phyloP scores from a whole-genome alignment of 352 stramenopile genomes.

The Pythium dissimile region DNA sequence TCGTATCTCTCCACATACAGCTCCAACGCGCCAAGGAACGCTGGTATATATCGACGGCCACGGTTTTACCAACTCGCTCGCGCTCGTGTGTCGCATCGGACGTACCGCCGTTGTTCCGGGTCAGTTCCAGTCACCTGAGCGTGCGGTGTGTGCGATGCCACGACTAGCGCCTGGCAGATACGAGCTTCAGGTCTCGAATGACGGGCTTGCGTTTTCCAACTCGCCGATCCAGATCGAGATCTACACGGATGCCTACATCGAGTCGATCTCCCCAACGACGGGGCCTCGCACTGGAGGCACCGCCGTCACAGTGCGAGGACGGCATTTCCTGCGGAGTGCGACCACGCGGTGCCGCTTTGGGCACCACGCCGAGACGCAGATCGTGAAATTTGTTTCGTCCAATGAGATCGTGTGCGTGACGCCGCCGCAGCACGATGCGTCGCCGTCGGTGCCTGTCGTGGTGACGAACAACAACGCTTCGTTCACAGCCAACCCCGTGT shows the following conservation, averaged over 20 bases:
- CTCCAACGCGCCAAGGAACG: slow-evolving; percentile 42
- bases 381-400: slow-evolving; percentile 65
- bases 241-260: slow-evolving; percentile 71
- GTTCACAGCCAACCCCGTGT: slow-evolving; percentile 60
- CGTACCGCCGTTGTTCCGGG: slow-evolving; percentile 31
- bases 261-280: slow-evolving; percentile 58
- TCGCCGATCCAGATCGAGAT: slow-evolving; percentile 56
- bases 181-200: slow-evolving; percentile 76
- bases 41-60: slow-evolving; percentile 65
- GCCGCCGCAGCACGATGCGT: slow-evolving; percentile 41
- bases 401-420: slow-evolving; percentile 68
- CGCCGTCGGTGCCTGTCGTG: slow-evolving; percentile 38
- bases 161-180: slow-evolving; percentile 51
- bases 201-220: slow-evolving; percentile 60
- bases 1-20: slow-evolving; percentile 9
- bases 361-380: slow-evolving; percentile 27
- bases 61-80: slow-evolving; percentile 71
- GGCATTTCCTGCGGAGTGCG: slow-evolving; percentile 63
- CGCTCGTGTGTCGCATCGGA: slow-evolving; percentile 87
- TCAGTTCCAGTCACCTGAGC: slow-evolving; percentile 40
- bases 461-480: slow-evolving; percentile 72
- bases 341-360: slow-evolving; percentile 84
- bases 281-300: slow-evolving; percentile 80
- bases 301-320: slow-evolving; percentile 77
- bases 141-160: slow-evolving; percentile 64